Base-by-base conservation (phyloP, 1,139 yeast genomes). In the Candida tunisiensis region DNA sequence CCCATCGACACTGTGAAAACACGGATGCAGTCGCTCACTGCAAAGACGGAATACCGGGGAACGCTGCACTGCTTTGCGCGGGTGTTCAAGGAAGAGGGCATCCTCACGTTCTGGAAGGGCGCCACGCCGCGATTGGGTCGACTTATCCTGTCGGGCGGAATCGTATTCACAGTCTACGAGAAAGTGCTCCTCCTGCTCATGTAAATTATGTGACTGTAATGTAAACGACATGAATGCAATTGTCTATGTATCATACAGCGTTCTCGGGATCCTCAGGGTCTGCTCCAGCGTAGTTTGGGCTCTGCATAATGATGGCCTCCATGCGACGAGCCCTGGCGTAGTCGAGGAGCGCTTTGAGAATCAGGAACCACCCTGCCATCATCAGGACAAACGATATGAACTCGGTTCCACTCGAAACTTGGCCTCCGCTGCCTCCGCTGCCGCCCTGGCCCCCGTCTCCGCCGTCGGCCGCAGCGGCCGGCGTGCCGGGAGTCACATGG, bases 1-100 rank as follows among this genome's bases (percentile, higher is more conserved):
- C 98, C 98, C 8, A 74, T 88, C 22, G 98, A 88, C 49, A 88
- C 96, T 0, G 94, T 88, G 36, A 88, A 88, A 58, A 88, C 98
- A 1, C 69, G 98, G 54, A 88, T 88, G 95, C 98, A 88, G 57
- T 78, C 93, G 16, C 62, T 88, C 39, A 91, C 80, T 21, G 80
- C 95, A 4, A 65, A 67, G 31, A 63, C 66, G 38, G 53, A 63
- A 43, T 88, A 88, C 54, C 50, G 64, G 4, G 69, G 85, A 24
- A 85, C 96, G 0, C 16, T 75, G 25, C 68, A 85, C 53, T 88
- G 96, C 53, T 85, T 88, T 43, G 67, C 57, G 19, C 71, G 67
- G 38, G 74, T 88, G 30, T 78, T 78, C 51, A 74, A 60, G 47
- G 75, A 85, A 31, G 98, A 88, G 55, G 96, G 98, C n/a, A 53